Conservation (phyloP, 345 rosid species). For the Erodium maritimum region DNA sequence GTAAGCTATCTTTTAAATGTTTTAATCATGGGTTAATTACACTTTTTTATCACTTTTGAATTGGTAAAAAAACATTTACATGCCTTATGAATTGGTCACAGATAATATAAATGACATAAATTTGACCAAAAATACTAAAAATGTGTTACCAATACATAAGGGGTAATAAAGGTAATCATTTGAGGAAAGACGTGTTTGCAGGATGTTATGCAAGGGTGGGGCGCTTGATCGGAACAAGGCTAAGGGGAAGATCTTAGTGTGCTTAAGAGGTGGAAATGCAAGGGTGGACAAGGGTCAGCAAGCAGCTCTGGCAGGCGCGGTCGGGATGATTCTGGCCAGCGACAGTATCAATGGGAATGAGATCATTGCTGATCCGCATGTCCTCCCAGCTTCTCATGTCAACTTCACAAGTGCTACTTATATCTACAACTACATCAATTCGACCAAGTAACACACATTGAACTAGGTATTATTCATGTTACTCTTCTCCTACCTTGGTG, state of each 20-base stretch:
- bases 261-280: slow-evolving; percentile 41
- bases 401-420: slow-evolving; percentile 34
- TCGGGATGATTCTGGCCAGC: slow-evolving; percentile 70
- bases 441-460: slow-evolving; percentile 27
- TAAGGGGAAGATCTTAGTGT: slow-evolving; percentile 65
- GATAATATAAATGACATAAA: too few species aligned
- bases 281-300: slow-evolving; percentile 50
- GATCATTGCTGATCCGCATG: slow-evolving; percentile 41
- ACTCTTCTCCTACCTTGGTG: background rate
- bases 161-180: too few species aligned
- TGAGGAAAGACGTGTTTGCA: slow-evolving; percentile 10
- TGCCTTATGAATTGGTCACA: too few species aligned
- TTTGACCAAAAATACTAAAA: too few species aligned
- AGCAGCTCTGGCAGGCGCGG: slow-evolving; percentile 58
- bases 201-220: slow-evolving; percentile 42
- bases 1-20: too few species aligned
- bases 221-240: slow-evolving; percentile 50
- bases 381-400: slow-evolving; percentile 67
- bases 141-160: too few species aligned
- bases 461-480: background rate
- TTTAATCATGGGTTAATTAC: too few species aligned
- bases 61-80: too few species aligned
- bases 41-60: too few species aligned
- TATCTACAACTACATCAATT: slow-evolving; percentile 36
- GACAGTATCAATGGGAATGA: slow-evolving; percentile 27